These are phyloP conservation scores for Blastobotrys raffinosifermentans DNA, from an alignment of 1,139 yeast species.

Conservation along the genomic window DNA sequence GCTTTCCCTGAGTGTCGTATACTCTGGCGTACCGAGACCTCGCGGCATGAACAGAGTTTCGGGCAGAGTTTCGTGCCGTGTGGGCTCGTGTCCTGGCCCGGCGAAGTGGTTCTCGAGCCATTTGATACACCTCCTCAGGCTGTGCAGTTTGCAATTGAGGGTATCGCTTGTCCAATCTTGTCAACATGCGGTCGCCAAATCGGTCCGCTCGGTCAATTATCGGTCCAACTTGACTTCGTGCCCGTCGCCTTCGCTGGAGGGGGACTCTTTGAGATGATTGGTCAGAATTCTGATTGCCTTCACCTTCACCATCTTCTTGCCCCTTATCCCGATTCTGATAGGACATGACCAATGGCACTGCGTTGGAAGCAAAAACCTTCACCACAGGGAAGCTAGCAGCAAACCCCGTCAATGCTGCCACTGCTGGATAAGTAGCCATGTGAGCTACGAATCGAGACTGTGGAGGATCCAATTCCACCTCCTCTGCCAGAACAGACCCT, in stretches of 20 bases:
- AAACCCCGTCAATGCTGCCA: slow-evolving; percentile 55
- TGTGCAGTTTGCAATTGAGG: slow-evolving; percentile 33
- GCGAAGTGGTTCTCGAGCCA: slow-evolving; percentile 28
- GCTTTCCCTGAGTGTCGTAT: slow-evolving; percentile 56
- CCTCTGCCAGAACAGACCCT: background rate
- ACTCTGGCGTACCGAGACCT: slow-evolving; percentile 30
- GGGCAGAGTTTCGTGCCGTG: slow-evolving; percentile 27
- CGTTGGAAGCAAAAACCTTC: slow-evolving; percentile 53
- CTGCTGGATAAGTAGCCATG: slow-evolving; percentile 49
- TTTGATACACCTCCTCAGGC: slow-evolving; percentile 31
- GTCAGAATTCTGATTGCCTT: slow-evolving; percentile 27
- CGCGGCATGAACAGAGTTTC: slow-evolving; percentile 28
- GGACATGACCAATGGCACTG: slow-evolving; percentile 49
- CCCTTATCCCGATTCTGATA: slow-evolving; percentile 29
- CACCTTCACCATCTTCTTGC: background rate
- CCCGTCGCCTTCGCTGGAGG: slow-evolving; percentile 29
- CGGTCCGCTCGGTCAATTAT: slow-evolving; percentile 30
- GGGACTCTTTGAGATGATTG: too few relatives aligned
- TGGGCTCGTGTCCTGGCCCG: slow-evolving; percentile 26
- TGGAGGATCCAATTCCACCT: slow-evolving; percentile 14
- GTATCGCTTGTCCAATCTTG: slow-evolving; percentile 31
- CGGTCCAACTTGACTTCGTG: slow-evolving; percentile 9
- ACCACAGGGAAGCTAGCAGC: slow-evolving; percentile 55
- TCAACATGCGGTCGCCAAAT: slow-evolving; percentile 33
- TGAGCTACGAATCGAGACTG: slow-evolving; percentile 35